phyloP scores from a whole-genome alignment of 768 basidiomycete species.

The Lentinula raphanica region DNA sequence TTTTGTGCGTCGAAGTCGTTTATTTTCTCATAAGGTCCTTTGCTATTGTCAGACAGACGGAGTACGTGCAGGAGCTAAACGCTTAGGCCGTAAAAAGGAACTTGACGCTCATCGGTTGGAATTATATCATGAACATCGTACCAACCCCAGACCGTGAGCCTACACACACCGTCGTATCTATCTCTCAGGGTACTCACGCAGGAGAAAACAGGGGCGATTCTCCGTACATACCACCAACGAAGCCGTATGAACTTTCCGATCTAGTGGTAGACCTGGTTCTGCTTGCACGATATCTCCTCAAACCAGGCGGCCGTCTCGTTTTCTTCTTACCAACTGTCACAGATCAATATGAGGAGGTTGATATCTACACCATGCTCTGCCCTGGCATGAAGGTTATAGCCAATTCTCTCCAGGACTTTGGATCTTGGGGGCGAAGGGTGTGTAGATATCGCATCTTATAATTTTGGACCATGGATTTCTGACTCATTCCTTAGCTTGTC shows the following conservation, averaged over 20 bases:
- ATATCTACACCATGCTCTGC: slow-evolving; percentile 72
- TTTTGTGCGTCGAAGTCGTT: background rate
- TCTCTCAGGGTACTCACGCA: background rate
- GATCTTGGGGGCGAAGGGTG: slow-evolving; percentile 90
- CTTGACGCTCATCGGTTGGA: slow-evolving; percentile 33
- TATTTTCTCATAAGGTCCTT: background rate
- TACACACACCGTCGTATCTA: background rate
- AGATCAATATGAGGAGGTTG: slow-evolving; percentile 86
- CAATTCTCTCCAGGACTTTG: slow-evolving; percentile 90
- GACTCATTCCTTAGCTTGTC: slow-evolving; percentile 55
- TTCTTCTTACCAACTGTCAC: slow-evolving; percentile 94
- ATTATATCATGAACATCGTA: slow-evolving; percentile 31
- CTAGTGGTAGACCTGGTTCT: slow-evolving; percentile 78
- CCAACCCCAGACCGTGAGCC: slow-evolving; percentile 36
- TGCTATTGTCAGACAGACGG: slow-evolving; percentile 57
- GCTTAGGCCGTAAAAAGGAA: slow-evolving; percentile 63
- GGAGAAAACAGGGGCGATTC: slow-evolving; percentile 40
- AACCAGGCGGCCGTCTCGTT: slow-evolving; percentile 82
- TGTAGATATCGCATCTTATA: slow-evolving; percentile 22
- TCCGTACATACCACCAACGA: slow-evolving; percentile 84
- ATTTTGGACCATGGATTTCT: background rate
- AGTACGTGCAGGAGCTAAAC: slow-evolving; percentile 83
- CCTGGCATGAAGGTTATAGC: slow-evolving; percentile 85
- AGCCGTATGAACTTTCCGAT: slow-evolving; percentile 86
- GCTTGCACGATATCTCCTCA: slow-evolving; percentile 78